Percentiles rank a stretch among this genome's conserved stretches.
Conservation (phyloP, 495 filamentous ascomycete species). For the Cercophora samala region DNA sequence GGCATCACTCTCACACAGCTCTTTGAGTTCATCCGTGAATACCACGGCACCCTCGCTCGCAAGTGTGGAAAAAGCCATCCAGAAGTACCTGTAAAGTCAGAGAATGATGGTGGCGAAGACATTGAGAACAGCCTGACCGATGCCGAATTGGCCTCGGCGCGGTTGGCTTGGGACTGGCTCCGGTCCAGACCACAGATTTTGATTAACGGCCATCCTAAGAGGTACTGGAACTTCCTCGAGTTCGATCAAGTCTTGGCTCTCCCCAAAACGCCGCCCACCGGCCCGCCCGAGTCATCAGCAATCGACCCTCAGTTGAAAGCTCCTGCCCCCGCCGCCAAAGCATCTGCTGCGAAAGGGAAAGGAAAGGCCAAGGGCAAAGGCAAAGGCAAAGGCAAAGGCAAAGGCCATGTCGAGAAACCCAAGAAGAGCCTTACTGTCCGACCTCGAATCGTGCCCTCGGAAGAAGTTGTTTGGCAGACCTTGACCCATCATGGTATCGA, state of each 20-base stretch:
- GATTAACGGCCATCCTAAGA: constrained; percentile 36
- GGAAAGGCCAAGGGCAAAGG: constrained; percentile 5
- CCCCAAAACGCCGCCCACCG: constrained; percentile 30
- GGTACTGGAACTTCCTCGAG: constrained; percentile 39
- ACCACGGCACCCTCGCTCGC: constrained; percentile 22
- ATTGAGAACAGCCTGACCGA: constrained; percentile 24
- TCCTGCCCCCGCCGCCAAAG: neutral
- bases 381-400: constrained; percentile 11
- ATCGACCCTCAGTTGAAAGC: constrained; percentile 3
- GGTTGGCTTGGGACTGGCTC: constrained; percentile 48
- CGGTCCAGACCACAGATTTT: constrained; percentile 41
- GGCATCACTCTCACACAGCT: constrained; percentile 29
- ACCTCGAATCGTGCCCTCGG: constrained; percentile 38
- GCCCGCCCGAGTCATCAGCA: constrained; percentile 1
- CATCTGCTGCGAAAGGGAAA: neutral
- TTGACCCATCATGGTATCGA: constrained; percentile 79
- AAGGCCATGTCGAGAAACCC: neutral
- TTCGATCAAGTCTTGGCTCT: constrained; percentile 42
- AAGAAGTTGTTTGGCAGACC: constrained; percentile 64
- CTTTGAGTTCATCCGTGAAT: constrained; percentile 32
- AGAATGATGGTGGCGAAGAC: constrained; percentile 15
- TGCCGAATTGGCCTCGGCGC: constrained; percentile 34
- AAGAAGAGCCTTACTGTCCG: constrained; percentile 31
- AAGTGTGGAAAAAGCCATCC: constrained; percentile 16
- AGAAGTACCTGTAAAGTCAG: constrained; percentile 2